A percentile compares a stretch with the other conserved stretches of the same genome.
phyloP scores from a whole-genome alignment of 2,329 filamentous ascomycete genomes.

The Fusarium algeriense region DNA sequence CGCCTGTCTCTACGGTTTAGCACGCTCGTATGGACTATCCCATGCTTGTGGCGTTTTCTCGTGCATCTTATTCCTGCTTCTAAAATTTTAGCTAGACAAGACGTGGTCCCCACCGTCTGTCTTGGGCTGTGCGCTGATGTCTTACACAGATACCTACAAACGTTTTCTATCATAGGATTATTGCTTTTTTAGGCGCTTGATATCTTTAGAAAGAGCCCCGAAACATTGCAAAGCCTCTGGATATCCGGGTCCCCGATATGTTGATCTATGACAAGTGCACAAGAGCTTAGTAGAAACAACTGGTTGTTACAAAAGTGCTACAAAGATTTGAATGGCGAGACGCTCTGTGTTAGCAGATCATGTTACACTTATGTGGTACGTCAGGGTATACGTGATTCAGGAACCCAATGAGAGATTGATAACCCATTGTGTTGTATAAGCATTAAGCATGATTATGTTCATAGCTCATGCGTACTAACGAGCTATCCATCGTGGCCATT shows the following conservation, averaged over 20 bases:
- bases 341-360: constrained; percentile 25
- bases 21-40: constrained; percentile 2
- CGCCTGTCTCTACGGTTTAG: constrained; percentile 12
- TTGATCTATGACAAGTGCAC: constrained; percentile 10
- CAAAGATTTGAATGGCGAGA: constrained; percentile 34
- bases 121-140: constrained; percentile 3
- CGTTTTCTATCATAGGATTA: neutral
- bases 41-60: constrained; percentile 6
- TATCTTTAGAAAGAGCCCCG: constrained; percentile 22
- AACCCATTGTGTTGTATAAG: neutral
- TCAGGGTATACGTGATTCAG: constrained; percentile 14
- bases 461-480: neutral
- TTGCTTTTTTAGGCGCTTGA: constrained; percentile 28
- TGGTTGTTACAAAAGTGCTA: constrained; percentile 30
- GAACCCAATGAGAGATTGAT: neutral
- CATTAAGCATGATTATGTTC: neutral
- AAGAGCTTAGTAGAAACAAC: constrained; percentile 1
- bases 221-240: constrained; percentile 12
- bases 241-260: constrained; percentile 18
- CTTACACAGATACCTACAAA: neutral
- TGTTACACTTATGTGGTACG: constrained; percentile 20
- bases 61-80: constrained; percentile 12
- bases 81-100: constrained; percentile 5
- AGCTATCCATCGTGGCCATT: neutral
- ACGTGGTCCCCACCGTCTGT: constrained; percentile 1